Base-by-base conservation (phyloP, 176 grass and related monocot species). In the Elaeis guineensis region DNA sequence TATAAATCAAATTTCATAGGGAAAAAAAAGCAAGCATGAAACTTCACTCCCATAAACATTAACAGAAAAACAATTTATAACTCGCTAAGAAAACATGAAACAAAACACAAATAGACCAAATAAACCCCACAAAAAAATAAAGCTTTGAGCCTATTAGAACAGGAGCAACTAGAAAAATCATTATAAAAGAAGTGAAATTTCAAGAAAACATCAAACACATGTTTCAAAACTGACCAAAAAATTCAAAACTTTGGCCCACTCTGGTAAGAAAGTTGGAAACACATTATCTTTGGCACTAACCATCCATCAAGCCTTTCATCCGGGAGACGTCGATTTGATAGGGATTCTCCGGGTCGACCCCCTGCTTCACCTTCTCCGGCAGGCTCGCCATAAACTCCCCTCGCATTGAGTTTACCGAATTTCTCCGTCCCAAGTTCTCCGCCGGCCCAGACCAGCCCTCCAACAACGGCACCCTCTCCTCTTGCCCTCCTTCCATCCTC, bases 351-450 rank as follows among this genome's bases (percentile, higher is more conserved):
- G 78, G 80, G 75, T 96, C 91, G 57, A 90, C 83, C 55, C 70
- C 73, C 17, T 69, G 68, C 51, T 77, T 82, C 64, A 96, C 75
- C 86, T 96, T 96, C 75, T 77, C 74, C 55, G 91, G 91, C 57
- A 96, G 60, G 57, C 80, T 64, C 23, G 86, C 79, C 30, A 96
- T 64, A 69, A 95, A 95, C 66, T 85, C 77, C 21, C 83, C 77
- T 17, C 72, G 69, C 75, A 95, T 71, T 60, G 80, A 86, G 23
- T 65, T 53, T 18, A 90, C 91, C 50, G 83, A 90, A 78, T 84
- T 84, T 19, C 72, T 72, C 77, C 86, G 56, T 74, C 71, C 16
- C 59, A 1, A 2, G 9, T 44, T 44, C 35, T 3, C 8, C 3
- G 35, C 35, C 2, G 28, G 28, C 35, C 8, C 35, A 1, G 9